A percentile compares a stretch with the other conserved stretches of the same genome.
phyloP scores from a whole-genome alignment of 2,329 filamentous ascomycete species.

The Penicillium sp. region DNA sequence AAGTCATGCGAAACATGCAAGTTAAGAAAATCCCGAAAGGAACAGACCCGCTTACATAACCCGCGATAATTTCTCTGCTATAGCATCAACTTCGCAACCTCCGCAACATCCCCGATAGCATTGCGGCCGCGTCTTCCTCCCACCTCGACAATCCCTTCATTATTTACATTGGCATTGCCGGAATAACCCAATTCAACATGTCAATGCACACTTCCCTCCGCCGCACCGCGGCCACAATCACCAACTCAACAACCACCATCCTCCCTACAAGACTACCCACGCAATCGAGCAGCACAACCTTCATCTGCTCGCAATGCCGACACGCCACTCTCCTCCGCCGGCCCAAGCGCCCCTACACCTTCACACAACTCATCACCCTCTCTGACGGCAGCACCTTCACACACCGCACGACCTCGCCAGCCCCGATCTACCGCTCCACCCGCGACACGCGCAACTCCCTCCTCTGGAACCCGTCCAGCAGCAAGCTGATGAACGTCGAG shows the following conservation, averaged over 20 bases:
- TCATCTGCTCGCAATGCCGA: constrained; percentile 55
- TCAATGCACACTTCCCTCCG: constrained; percentile 32
- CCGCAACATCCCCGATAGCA: constrained; percentile 10
- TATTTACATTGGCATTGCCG: background rate
- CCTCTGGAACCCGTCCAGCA: constrained; percentile 80
- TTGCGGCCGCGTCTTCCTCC: constrained; percentile 2
- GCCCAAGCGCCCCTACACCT: constrained; percentile 86
- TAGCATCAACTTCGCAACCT: constrained; percentile 17
- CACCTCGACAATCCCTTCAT: background rate
- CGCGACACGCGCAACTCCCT: constrained; percentile 86
- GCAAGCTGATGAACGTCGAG: constrained; percentile 76
- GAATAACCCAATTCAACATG: constrained; percentile 20
- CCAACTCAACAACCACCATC: constrained; percentile 28
- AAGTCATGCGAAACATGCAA: constrained; percentile 1
- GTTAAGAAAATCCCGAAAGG: constrained; percentile 14
- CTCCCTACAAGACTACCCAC: constrained; percentile 26
- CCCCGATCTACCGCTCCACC: constrained; percentile 51
- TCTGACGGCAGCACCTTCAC: constrained; percentile 75
- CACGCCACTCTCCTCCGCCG: constrained; percentile 78
- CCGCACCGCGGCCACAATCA: constrained; percentile 26
- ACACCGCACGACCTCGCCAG: constrained; percentile 44
- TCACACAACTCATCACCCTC: constrained; percentile 91
- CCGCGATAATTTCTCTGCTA: constrained; percentile 26
- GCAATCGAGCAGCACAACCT: constrained; percentile 30
- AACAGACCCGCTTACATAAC: constrained; percentile 28